Evolutionary conservation across 805 yeast genomes (phyloP), one percentile per base, ranked within the genome.

Genomic region (Zygoascus flipseniorum): DNA sequence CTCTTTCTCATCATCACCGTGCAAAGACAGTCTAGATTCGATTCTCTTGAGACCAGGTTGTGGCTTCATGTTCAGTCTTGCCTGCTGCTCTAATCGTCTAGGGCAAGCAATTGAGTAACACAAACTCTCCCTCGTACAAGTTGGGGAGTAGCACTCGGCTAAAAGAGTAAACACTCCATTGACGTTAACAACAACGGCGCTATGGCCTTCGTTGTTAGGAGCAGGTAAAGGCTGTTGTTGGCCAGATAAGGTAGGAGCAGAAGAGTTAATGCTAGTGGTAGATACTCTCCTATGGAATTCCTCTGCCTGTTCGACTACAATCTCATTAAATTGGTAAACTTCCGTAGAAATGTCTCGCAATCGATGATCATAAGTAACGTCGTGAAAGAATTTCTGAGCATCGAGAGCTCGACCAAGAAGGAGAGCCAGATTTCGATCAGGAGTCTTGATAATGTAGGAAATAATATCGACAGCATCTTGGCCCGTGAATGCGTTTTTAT

Each of bases 31-130:
- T 51, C 82, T 76, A 8, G 85, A 78, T 43, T 84, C 90, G 13
- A 92, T 86, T 48, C 95, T 73, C 55, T 82, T 78, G 60, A 92
- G 74, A 0, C 92, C 95, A 45, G 95, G 93, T 62, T 86, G 85
- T 2, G 93, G 88, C 66, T 87, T 87, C 81, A 88, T 77, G 62
- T 90, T 89, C 50, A 88, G 76, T 55, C 98, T 76, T 3, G 96
- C 96, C 65, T 92, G 98, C 69, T 93, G 98, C 69, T 92, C 98
- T 49, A 93, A 73, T 57, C 98, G 78, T 60, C 97, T 79, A 14
- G 99, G 99, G 71, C 99, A 93, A 11, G 97, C 95, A 60, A 93
- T 90, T 44, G 96, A 86, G 69, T 93, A 93, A 70, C 99, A 93
- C 42, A 92, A 72, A 35, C 80, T 75, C 62, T 88, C 95, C 50